Conservation (phyloP, 2,329 filamentous ascomycete species). For the Fusarium sp. region DNA sequence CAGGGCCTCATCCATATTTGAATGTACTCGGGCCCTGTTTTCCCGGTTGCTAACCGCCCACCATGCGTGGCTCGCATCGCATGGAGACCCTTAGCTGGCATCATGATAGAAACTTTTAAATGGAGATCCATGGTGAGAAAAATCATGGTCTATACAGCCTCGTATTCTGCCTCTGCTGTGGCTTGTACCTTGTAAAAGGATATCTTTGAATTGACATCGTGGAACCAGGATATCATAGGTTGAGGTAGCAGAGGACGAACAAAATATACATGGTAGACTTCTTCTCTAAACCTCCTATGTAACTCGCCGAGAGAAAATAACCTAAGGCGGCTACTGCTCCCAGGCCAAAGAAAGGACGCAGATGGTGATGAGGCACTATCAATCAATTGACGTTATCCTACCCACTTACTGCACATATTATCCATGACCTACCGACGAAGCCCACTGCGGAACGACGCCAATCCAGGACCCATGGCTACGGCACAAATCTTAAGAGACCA, state of each 20-base stretch:
- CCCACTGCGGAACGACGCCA: slow-evolving; percentile 38
- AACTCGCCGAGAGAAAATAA: background rate
- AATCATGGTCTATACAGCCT: too few species aligned
- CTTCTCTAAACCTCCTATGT: background rate
- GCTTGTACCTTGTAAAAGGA: too few species aligned
- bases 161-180: too few species aligned
- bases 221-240: background rate
- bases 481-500: background rate
- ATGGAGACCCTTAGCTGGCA: too few species aligned
- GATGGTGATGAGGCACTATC: slow-evolving; percentile 37
- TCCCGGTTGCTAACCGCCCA: too few species aligned
- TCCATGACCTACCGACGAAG: slow-evolving; percentile 10
- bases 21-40: too few species aligned
- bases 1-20: too few species aligned
- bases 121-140: too few species aligned
- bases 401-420: slow-evolving; percentile 18
- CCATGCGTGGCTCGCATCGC: too few species aligned
- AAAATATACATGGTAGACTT: background rate
- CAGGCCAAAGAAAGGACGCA: background rate
- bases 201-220: too few species aligned
- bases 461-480: slow-evolving; percentile 25
- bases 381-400: slow-evolving; percentile 46
- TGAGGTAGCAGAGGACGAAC: background rate
- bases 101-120: too few species aligned
- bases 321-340: slow-evolving; percentile 1